A percentile compares a stretch with the other conserved stretches of the same genome.
These are phyloP conservation scores for Omphalotus guepiniiformis DNA, from an alignment of 768 basidiomycete species.

Conservation along the genomic window DNA sequence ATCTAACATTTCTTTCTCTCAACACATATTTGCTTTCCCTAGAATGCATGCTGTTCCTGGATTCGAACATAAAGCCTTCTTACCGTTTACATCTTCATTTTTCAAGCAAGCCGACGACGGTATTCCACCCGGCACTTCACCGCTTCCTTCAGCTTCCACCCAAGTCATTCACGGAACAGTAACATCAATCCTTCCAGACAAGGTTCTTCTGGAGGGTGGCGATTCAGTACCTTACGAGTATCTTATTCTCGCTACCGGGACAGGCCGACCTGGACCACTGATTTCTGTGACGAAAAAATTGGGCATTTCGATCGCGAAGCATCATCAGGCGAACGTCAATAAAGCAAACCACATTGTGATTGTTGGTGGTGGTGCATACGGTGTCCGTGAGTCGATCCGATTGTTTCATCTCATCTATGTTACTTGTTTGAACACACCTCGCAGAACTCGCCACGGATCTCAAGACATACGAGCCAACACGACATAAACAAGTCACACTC, in stretches of 20 bases:
- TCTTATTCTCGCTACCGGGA: conserved; percentile 33
- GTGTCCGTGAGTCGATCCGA: conserved; percentile 40
- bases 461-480: conserved; percentile 32
- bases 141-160: conserved; percentile 18
- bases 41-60: conserved; percentile 23
- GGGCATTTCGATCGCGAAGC: conserved; percentile 20
- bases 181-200: conserved; percentile 16
- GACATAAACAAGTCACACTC: conserved; percentile 36
- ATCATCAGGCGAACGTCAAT: conserved; percentile 27
- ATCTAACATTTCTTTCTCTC: conserved; percentile 25
- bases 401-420: neutral
- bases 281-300: conserved; percentile 18
- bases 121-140: neutral
- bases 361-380: conserved; percentile 57
- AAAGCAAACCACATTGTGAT: conserved; percentile 40
- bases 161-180: conserved; percentile 16
- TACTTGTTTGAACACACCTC: neutral
- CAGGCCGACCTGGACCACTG: conserved; percentile 13
- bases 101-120: conserved; percentile 14
- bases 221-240: conserved; percentile 27
- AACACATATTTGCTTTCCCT: conserved; percentile 31
- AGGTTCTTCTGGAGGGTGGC: conserved; percentile 18
- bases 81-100: conserved; percentile 23
- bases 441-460: conserved; percentile 47
- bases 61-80: conserved; percentile 25